Percentiles rank a stretch among this genome's conserved stretches.
Conservation (phyloP, 2,329 filamentous ascomycete genomes). For the Chalaropsis thielavioides region DNA sequence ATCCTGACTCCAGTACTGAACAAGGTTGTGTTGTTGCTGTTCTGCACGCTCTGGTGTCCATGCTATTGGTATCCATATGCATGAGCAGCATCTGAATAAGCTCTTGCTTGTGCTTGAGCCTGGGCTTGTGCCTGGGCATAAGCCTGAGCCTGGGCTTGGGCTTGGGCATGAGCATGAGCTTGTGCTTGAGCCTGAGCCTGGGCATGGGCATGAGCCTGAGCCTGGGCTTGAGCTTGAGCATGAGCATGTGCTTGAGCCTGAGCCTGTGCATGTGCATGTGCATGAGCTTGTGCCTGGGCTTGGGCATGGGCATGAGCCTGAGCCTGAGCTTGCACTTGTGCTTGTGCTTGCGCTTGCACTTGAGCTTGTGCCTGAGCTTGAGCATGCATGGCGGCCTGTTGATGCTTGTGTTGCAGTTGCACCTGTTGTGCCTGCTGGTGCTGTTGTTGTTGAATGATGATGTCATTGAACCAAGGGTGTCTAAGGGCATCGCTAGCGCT, state of each 20-base stretch:
- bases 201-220: neutral
- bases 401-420: slow-evolving; percentile 20
- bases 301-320: slow-evolving; percentile 15
- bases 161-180: slow-evolving; percentile 13
- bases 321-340: slow-evolving; percentile 8
- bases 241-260: slow-evolving; percentile 6
- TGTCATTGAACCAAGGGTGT: slow-evolving; percentile 83
- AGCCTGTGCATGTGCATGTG: neutral
- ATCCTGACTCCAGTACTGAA: neutral
- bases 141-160: slow-evolving; percentile 14
- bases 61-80: slow-evolving; percentile 12
- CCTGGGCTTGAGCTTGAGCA: slow-evolving; percentile 7
- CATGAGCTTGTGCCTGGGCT: slow-evolving; percentile 12
- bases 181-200: neutral
- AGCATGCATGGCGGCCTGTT: slow-evolving; percentile 29
- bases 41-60: slow-evolving; percentile 1
- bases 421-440: slow-evolving; percentile 23
- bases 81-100: slow-evolving; percentile 11
- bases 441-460: slow-evolving; percentile 43
- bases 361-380: slow-evolving; percentile 26
- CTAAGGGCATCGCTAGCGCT: slow-evolving; percentile 73
- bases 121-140: slow-evolving; percentile 10
- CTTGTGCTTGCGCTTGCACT: slow-evolving; percentile 12
- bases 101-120: slow-evolving; percentile 12
- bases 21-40: neutral